Evolutionary conservation across 306 rosid genomes (phyloP), one percentile per base, ranked within the genome.

Genomic region (Sophora flavescens): DNA sequence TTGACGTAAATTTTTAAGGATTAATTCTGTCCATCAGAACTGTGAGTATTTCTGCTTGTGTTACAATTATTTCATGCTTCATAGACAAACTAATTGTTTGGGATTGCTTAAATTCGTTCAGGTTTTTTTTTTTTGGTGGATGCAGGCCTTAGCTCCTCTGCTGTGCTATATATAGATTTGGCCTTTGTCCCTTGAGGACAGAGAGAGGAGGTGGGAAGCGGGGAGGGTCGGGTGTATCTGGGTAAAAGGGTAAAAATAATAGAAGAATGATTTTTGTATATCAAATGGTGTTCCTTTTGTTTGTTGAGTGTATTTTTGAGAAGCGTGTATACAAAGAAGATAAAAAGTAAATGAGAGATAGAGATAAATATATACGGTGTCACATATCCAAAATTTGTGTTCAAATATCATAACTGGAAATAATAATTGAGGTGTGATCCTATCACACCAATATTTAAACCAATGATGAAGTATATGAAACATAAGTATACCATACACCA

Each of bases 131-230:
- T 59, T 15, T 59, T n/a, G 17, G n/a, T 68, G n/a, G 45, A 63
- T 76, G 78, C 85, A 76, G 74, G 50, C 80, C 0, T 28, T 42
- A n/a, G 13, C 65, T 50, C 59, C 58, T 56, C 22, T n/a, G 2
- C 32, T 74, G 10, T 15, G 4, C 32, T 74, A 6, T 15, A 6
- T 15, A 63, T 5, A 39, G 70, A 35, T 18, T 75, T 5, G 44
- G 51, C 67, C 3, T 61, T 52, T 3, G 0, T 38, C 10, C n/a
- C 13, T 17, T 14, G 53, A 33, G 13, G 30, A 36, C 9, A 13
- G 17, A 28, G 53, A 18, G 12, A 35, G 66, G 9, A 28, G 42
- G 17, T 47, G 51, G 70, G 63, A 51, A 64, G 33, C 52, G 38
- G 16, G 3, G 12, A 22, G 62, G n/a, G 1, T 38, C 38, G 67